Conservation (phyloP, 1,139 yeast genomes). For the Candida sojae region DNA sequence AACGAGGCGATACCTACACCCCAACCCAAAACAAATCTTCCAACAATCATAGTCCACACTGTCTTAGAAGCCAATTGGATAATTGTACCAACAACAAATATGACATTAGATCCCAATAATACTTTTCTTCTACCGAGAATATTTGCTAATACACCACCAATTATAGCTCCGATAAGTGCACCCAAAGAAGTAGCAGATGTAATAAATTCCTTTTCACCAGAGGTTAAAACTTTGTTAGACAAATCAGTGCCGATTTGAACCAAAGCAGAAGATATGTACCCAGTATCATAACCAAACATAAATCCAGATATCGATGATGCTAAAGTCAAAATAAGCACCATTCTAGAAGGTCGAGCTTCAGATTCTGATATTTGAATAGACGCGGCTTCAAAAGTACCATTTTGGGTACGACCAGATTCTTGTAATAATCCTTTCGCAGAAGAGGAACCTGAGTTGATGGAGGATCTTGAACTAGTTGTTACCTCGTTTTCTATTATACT, state of each 20-base stretch:
- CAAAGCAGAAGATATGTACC: slow-evolving; percentile 89
- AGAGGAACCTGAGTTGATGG: slow-evolving; percentile 10
- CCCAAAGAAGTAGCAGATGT: slow-evolving; percentile 97
- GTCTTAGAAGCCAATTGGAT: slow-evolving; percentile 78
- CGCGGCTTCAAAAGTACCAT: slow-evolving; percentile 5
- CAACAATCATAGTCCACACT: slow-evolving; percentile 90
- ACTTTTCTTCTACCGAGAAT: slow-evolving; percentile 79
- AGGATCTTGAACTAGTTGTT: slow-evolving; percentile 9
- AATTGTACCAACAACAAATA: slow-evolving; percentile 81
- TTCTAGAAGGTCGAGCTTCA: slow-evolving; percentile 52
- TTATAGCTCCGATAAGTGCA: slow-evolving; percentile 74
- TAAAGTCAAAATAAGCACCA: slow-evolving; percentile 70
- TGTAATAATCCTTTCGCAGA: slow-evolving; percentile 12
- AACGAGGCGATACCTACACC: slow-evolving; percentile 95
- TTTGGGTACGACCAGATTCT: neutral
- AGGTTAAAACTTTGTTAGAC: slow-evolving; percentile 50
- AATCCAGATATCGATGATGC: slow-evolving; percentile 91
- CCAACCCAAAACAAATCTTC: slow-evolving; percentile 90
- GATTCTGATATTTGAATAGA: slow-evolving; percentile 15
- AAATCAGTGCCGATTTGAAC: slow-evolving; percentile 82
- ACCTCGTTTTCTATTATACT: slow-evolving; percentile 4
- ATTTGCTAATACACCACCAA: slow-evolving; percentile 83
- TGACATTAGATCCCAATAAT: slow-evolving; percentile 72
- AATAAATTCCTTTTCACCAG: slow-evolving; percentile 82
- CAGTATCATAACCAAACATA: slow-evolving; percentile 96